Evolutionary conservation across 116 monocot genomes (phyloP).

Genomic region (Phalaenopsis hybrid): DNA sequence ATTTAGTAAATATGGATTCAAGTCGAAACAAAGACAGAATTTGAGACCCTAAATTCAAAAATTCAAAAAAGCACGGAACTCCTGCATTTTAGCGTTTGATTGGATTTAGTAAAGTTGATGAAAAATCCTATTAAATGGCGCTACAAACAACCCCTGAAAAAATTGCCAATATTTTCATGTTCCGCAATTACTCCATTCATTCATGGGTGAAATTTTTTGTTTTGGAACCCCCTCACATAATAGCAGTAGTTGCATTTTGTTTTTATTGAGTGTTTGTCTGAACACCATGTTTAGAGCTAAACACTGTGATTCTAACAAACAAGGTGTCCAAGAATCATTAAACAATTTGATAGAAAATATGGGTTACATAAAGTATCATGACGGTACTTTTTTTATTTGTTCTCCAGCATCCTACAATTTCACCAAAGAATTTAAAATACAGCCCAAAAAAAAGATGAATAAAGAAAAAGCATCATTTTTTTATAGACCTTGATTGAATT

Average conservation of each 20-base stretch:
- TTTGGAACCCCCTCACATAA: neutral
- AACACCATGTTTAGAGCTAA: neutral
- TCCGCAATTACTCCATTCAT: neutral
- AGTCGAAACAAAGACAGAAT: no score
- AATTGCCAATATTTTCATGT: neutral
- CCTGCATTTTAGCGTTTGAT: no score
- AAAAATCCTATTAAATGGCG: no score
- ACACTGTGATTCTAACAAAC: neutral
- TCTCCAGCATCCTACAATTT: neutral
- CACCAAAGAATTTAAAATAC: neutral
- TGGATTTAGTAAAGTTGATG: no score
- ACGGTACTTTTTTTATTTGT: neutral
- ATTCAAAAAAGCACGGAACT: no score
- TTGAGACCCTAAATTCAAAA: no score
- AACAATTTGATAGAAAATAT: neutral
- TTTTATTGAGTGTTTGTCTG: neutral
- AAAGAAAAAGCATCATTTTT: neutral
- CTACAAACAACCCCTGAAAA: no score
- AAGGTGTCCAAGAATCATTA: neutral
- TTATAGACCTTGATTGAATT: neutral
- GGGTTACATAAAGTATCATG: neutral
- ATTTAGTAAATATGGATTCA: no score
- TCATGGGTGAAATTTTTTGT: neutral
- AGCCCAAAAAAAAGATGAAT: neutral
- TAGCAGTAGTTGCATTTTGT: neutral